Base-by-base conservation (phyloP, 1,284 basidiomycete species). In the Rhizoctonia solani region DNA sequence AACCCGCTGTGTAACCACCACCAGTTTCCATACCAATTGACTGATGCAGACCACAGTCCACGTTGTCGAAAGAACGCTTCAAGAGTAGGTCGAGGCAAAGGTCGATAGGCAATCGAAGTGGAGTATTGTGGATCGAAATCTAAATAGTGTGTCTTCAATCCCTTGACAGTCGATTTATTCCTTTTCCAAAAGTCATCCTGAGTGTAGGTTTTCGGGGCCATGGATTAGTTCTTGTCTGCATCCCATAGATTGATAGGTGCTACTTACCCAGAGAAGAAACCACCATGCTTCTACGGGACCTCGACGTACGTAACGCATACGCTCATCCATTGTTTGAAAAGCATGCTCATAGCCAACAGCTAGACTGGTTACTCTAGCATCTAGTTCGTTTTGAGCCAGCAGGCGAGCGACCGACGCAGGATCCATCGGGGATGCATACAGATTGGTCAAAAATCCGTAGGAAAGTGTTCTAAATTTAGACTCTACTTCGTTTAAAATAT, bases 91-190 rank as follows among this genome's bases (percentile, higher is more conserved):
- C 91, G 82, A n/a, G 88, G 81, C 42, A 92, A 78, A 1, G 90
- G 90, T 0, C 79, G 82, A 73, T 92, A 93, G 4, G 89, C 89
- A 70, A 93, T 87, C 1, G 87, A 90, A 0, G 84, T 82, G 6
- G 84, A 82, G 72, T 87, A 92, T 72, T 87, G 82, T 0, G 91
- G 90, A 72, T 88, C 85, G 74, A 93, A 93, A 73, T 88, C 86
- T 0, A 78, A 46, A 2, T 81, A 81, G 72, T 87, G 79, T 2
- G 77, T 78, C 53, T 74, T 67, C 19, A 90, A 74, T 16, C 77
- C 79, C 4, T 75, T 71, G 55, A 88, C 83, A 0, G 85, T 82
- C 55, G 81, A 81, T 72, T 83, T 76, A 74, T 90, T 90, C 70
- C 85, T 80, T 69, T 86, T 81, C 87, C 85, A 89, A 13, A 90